Percentiles rank a stretch among this genome's conserved stretches.
Evolutionary conservation across 2,329 filamentous ascomycete species (phyloP).

Genomic region (Dendrostoma leiphaemia): DNA sequence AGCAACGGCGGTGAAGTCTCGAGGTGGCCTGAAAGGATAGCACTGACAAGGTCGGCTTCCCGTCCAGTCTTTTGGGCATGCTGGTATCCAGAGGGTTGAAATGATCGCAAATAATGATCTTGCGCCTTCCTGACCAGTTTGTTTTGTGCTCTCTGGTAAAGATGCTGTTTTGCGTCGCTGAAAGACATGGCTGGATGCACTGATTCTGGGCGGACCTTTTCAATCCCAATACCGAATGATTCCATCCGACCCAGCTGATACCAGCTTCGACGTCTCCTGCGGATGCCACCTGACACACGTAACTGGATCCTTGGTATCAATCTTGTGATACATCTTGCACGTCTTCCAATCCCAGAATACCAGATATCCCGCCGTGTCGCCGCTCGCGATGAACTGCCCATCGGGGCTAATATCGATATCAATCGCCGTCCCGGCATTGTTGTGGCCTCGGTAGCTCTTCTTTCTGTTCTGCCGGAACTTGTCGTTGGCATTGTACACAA

Average conservation of each 20-base stretch:
- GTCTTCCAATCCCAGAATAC: conserved; percentile 99
- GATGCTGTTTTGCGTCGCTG: too few relatives aligned
- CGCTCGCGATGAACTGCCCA: conserved; percentile 84
- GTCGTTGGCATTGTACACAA: conserved; percentile 91
- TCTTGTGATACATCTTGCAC: conserved; percentile 98
- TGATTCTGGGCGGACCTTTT: too few relatives aligned
- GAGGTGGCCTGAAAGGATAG: too few relatives aligned
- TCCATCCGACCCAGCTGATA: conserved; percentile 85
- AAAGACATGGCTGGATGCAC: too few relatives aligned
- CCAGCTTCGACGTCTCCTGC: conserved; percentile 94
- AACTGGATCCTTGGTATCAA: conserved; percentile 80
- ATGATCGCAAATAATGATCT: too few relatives aligned
- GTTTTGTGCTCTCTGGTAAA: too few relatives aligned
- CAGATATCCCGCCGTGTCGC: conserved; percentile 84
- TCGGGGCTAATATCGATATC: conserved; percentile 87
- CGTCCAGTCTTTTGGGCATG: too few relatives aligned
- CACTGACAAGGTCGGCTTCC: too few relatives aligned
- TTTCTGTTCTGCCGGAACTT: conserved; percentile 97
- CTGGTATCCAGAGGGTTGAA: too few relatives aligned
- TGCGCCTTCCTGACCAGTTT: too few relatives aligned
- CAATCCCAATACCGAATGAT: conserved; percentile 93
- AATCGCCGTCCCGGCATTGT: conserved; percentile 90
- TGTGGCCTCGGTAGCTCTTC: conserved; percentile 94
- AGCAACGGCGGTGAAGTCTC: too few relatives aligned
- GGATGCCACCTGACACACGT: conserved; percentile 94